Conservation (phyloP, 805 yeast species). For the Myxozyma nipponensis region DNA sequence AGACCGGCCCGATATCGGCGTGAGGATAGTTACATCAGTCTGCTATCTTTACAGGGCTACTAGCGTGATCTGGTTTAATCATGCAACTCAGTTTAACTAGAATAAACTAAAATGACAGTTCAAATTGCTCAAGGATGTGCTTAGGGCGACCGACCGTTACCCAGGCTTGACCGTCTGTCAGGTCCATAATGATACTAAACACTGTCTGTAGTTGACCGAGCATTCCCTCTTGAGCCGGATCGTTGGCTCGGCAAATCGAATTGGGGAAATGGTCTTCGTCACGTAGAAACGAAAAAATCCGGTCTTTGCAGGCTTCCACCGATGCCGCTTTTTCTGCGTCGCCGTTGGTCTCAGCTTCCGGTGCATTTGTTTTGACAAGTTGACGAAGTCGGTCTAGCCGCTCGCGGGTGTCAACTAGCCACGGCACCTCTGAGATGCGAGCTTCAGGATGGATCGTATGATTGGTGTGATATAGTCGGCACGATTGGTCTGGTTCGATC, state of each 20-base stretch:
- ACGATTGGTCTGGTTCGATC: constrained; percentile 8
- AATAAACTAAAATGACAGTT: constrained; percentile 9
- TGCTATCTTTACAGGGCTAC: no score
- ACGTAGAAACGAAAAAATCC: constrained; percentile 24
- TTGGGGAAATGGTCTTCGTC: constrained; percentile 32
- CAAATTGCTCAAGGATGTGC: constrained; percentile 18
- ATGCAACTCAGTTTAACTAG: no score
- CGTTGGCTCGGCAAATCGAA: constrained; percentile 31
- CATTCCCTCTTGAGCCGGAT: constrained; percentile 15
- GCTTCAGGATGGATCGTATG: constrained; percentile 15
- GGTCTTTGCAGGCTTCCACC: constrained; percentile 12
- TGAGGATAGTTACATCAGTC: no score
- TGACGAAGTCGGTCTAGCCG: constrained; percentile 17
- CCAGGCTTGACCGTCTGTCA: constrained; percentile 26
- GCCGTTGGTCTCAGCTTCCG: constrained; percentile 1
- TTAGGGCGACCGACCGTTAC: constrained; percentile 31
- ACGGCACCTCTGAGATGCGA: constrained; percentile 19
- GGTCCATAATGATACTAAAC: constrained; percentile 34
- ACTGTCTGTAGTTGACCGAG: constrained; percentile 30
- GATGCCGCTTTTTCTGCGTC: background rate
- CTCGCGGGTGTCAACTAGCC: constrained; percentile 23
- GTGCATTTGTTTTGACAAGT: constrained; percentile 3
- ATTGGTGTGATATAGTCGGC: constrained; percentile 23
- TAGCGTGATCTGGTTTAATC: no score
- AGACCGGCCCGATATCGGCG: no score